Conservation (phyloP, 2,329 filamentous ascomycete genomes). For the Ophiostoma quercus region DNA sequence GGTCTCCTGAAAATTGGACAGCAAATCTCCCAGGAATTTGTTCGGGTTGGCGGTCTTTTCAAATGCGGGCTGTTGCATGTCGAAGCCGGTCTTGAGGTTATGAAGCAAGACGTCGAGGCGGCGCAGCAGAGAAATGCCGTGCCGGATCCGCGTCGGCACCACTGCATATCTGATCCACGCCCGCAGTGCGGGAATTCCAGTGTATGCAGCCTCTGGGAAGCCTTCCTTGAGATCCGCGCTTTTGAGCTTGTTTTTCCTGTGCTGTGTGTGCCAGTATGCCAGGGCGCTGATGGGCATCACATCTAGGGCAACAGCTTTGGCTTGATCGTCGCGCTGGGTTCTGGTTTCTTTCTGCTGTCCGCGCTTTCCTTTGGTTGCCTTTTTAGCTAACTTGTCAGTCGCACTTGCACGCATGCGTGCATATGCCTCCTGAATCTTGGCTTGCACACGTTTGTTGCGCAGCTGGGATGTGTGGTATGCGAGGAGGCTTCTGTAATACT, state of each 20-base stretch:
- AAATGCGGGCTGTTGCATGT: slow-evolving; percentile 6
- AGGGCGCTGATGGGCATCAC: slow-evolving; percentile 21
- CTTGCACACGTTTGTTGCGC: slow-evolving; percentile 3
- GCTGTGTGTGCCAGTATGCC: slow-evolving; percentile 17
- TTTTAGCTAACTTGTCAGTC: neutral
- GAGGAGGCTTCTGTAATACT: slow-evolving; percentile 1
- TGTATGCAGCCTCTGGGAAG: slow-evolving; percentile 12
- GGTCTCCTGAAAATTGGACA: neutral
- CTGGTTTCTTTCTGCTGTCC: neutral
- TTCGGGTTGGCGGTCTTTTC: neutral
- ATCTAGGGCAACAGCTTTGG: slow-evolving; percentile 4
- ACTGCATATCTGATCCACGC: slow-evolving; percentile 22
- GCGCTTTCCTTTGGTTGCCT: neutral
- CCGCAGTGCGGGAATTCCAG: slow-evolving; percentile 20
- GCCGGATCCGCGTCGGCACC: slow-evolving; percentile 14
- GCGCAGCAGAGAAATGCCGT: slow-evolving; percentile 18
- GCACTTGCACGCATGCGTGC: neutral
- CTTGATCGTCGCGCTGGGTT: neutral
- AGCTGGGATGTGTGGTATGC: neutral
- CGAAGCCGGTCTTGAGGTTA: slow-evolving; percentile 9
- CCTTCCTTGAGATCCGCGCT: neutral
- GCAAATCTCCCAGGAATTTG: neutral
- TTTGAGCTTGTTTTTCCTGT: neutral
- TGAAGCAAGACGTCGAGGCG: slow-evolving; percentile 18
- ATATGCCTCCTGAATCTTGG: slow-evolving; percentile 14